These are phyloP conservation scores for Fusarium sororula DNA, from an alignment of 2,329 filamentous ascomycete species.

Conservation along the genomic window DNA sequence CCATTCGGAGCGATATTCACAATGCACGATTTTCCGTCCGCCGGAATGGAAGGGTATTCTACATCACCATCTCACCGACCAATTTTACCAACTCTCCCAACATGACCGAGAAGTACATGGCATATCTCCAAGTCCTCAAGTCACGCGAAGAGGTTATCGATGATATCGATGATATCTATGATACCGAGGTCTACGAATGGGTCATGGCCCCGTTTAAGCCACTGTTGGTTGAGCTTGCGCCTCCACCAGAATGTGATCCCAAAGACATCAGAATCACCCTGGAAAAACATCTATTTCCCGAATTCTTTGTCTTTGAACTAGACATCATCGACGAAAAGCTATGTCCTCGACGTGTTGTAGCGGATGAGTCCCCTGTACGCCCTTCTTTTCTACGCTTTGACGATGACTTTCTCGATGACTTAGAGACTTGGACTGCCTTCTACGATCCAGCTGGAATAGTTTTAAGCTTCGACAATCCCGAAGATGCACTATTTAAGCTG, in stretches of 20 bases:
- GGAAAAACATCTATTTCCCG: neutral
- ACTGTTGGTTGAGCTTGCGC: constrained; percentile 34
- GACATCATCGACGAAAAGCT: constrained; percentile 26
- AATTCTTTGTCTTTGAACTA: constrained; percentile 30
- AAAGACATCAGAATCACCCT: neutral
- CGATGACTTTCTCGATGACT: constrained; percentile 28
- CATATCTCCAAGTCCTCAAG: constrained; percentile 26
- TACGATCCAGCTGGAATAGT: constrained; percentile 33
- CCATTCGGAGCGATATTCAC: neutral
- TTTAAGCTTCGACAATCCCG: constrained; percentile 20
- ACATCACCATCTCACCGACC: constrained; percentile 17
- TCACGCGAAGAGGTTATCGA: constrained; percentile 21
- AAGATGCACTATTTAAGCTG: constrained; percentile 35
- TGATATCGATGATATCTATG: constrained; percentile 21
- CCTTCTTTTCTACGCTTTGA: constrained; percentile 26
- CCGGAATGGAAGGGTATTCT: constrained; percentile 32
- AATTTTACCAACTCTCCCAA: constrained; percentile 25
- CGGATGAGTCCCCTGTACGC: neutral
- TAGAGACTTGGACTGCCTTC: constrained; percentile 35
- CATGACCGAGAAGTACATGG: constrained; percentile 16
- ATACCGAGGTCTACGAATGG: constrained; percentile 34
- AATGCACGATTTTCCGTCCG: constrained; percentile 20
- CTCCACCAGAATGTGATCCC: neutral
- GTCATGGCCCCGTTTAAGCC: constrained; percentile 25
- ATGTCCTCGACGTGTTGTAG: constrained; percentile 7